Evolutionary conservation across 257 asterid species (phyloP).

Genomic region (Mentha longifolia): DNA sequence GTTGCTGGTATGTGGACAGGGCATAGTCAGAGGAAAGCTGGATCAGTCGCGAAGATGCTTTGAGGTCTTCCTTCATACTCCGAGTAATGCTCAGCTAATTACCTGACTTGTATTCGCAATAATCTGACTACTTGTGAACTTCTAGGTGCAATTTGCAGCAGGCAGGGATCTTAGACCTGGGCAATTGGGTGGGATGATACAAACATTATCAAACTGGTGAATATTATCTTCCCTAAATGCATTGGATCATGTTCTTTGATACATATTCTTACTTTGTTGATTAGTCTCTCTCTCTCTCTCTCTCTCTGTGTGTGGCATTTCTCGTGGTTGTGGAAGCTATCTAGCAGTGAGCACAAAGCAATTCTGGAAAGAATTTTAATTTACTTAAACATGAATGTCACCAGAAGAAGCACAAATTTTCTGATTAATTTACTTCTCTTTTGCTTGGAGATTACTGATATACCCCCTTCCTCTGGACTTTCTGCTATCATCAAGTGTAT

Average conservation of each 20-base stretch:
- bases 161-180: conserved; percentile 99
- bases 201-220: conserved; percentile 75
- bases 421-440: conserved; percentile 17
- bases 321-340: background rate
- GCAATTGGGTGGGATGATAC: conserved; percentile 81
- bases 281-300: background rate
- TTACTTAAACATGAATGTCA: background rate
- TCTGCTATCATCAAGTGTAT: background rate
- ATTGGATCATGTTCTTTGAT: conserved; percentile 12
- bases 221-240: conserved; percentile 18
- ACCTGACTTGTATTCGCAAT: conserved; percentile 21
- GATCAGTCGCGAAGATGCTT: conserved; percentile 95
- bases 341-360: background rate
- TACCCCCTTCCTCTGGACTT: conserved; percentile 1
- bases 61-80: conserved; percentile 64
- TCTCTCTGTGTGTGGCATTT: background rate
- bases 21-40: conserved; percentile 96
- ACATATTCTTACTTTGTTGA: background rate
- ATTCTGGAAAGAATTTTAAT: background rate
- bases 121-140: conserved; percentile 28
- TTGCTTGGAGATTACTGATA: conserved; percentile 13
- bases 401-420: background rate
- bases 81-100: conserved; percentile 2
- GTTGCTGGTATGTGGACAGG: conserved; percentile 53
- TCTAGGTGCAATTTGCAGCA: conserved; percentile 97